Percentiles rank a stretch among this genome's conserved stretches.
Conservation (phyloP, 345 rosid species). For the Pugionium dolabratum region DNA sequence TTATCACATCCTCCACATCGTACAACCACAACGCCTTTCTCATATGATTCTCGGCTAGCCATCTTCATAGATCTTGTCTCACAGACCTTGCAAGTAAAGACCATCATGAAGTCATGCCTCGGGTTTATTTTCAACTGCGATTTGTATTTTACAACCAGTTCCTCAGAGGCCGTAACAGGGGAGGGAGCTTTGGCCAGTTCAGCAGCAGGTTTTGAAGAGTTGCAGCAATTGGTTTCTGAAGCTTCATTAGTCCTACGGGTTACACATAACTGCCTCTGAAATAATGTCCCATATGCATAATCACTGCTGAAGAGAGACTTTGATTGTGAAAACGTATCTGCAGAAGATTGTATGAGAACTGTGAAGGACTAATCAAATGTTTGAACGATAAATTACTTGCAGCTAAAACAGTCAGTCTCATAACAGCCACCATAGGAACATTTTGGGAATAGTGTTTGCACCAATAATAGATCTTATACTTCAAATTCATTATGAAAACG, state of each 20-base stretch:
- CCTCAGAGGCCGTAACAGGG: slow-evolving; percentile 26
- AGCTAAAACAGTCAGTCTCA: slow-evolving; percentile 3
- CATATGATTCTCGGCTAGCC: slow-evolving; percentile 68
- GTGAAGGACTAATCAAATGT: not conserved
- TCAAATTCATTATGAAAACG: not conserved
- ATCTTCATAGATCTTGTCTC: slow-evolving; percentile 84
- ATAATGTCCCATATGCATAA: slow-evolving; percentile 39
- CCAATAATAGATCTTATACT: not conserved
- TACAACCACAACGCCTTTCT: slow-evolving; percentile 86
- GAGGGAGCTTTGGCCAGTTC: slow-evolving; percentile 33
- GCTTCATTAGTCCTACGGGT: slow-evolving; percentile 30
- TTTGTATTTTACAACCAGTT: slow-evolving; percentile 41
- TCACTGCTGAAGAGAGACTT: slow-evolving; percentile 46
- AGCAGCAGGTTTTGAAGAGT: slow-evolving; percentile 28
- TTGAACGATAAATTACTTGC: not conserved
- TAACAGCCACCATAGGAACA: slow-evolving; percentile 10
- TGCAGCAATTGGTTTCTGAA: slow-evolving; percentile 30
- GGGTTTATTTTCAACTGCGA: slow-evolving; percentile 65
- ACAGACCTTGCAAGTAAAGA: slow-evolving; percentile 86
- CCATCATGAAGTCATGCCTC: slow-evolving; percentile 85
- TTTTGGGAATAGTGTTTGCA: not conserved
- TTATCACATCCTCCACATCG: slow-evolving; percentile 82
- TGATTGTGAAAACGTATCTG: slow-evolving; percentile 42
- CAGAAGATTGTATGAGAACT: slow-evolving; percentile 1
- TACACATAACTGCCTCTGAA: slow-evolving; percentile 45